Base-by-base conservation (phyloP, 768 basidiomycete species). In the Boletus insuetus region DNA sequence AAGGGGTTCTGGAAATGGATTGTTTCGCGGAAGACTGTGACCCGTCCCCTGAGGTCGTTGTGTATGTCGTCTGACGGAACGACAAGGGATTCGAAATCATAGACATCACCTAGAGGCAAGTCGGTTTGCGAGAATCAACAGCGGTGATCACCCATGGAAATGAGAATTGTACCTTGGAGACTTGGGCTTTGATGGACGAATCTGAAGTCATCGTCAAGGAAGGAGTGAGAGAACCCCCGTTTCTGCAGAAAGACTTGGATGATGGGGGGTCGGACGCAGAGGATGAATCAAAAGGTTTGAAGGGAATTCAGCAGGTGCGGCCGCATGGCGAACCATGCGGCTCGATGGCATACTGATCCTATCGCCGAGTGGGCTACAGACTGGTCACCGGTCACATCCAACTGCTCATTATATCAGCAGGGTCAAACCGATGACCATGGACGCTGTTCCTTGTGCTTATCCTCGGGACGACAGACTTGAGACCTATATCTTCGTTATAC, bases 241-340 rank as follows among this genome's bases (percentile, higher is more conserved):
- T 54, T 51, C 55, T 53, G 46, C 35, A 56, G 37, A 43, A 53
- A 31, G 41, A 37, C 40, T 44, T 40, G 56, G 45, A 49, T 31
- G 51, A 38, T 50, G 54, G 52, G 38, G 39, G 58, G 49, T 51
- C 50, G 51, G 29, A 53, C 12, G 37, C 34, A 17, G 38, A 17
- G 44, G 55, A 24, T 44, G 44, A 20, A 45, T 35, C 51, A 38
- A 50, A 55, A 26, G 51, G 53, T 22, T 38, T 24, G 38, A 34
- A 57, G 37, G 14, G 47, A 37, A 46, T 55, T 32, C 48, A 46
- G 41, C 39, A 32, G 35, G 45, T 35, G 49, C 44, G 51, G 66
- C 66, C 64, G 64, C 66, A 56, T 67, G 66, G 60, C 46, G 2
- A 35, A 54, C 58, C 61, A 58, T 64, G 67, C 61, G 54, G 58